These are phyloP conservation scores for Tribonema minus DNA, from an alignment of 108 stramenopile genomes.

Conservation along the genomic window DNA sequence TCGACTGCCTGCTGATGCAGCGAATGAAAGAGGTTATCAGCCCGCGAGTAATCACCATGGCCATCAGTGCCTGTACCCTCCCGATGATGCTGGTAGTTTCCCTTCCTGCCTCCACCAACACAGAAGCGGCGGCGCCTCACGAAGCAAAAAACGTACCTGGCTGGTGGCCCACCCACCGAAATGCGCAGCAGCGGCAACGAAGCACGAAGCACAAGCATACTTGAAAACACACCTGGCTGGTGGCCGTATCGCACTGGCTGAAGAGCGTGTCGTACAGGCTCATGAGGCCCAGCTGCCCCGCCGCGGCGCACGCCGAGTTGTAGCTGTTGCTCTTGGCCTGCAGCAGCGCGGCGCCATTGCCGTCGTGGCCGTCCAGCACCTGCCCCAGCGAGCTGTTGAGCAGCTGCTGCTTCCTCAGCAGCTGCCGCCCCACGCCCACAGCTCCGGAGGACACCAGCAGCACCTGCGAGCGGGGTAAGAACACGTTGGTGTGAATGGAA, in stretches of 20 bases:
- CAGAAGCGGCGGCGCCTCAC: no score
- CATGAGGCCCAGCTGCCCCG: constrained; percentile 97
- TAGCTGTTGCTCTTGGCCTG: constrained; percentile 53
- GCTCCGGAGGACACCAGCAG: constrained; percentile 42
- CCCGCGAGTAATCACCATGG: no score
- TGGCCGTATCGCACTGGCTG: constrained; percentile 64
- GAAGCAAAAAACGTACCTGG: no score
- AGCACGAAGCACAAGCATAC: no score
- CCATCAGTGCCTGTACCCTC: no score
- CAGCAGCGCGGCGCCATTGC: neutral
- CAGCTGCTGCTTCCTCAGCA: constrained; percentile 42
- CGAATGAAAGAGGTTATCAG: no score
- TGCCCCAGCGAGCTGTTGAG: constrained; percentile 31
- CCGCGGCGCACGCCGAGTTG: constrained; percentile 89
- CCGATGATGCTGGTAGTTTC: no score
- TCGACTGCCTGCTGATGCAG: no score
- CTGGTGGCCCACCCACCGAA: no score
- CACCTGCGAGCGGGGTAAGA: no score
- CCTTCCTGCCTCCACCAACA: no score
- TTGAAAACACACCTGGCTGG: constrained; percentile 39
- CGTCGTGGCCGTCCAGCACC: constrained; percentile 27
- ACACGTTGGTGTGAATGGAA: neutral
- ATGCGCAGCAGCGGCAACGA: no score
- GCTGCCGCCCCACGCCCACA: constrained; percentile 41
- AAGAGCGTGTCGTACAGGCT: constrained; percentile 83